Conservation (phyloP, 352 stramenopile genomes). For the Pilasporangium apinafurcum region DNA sequence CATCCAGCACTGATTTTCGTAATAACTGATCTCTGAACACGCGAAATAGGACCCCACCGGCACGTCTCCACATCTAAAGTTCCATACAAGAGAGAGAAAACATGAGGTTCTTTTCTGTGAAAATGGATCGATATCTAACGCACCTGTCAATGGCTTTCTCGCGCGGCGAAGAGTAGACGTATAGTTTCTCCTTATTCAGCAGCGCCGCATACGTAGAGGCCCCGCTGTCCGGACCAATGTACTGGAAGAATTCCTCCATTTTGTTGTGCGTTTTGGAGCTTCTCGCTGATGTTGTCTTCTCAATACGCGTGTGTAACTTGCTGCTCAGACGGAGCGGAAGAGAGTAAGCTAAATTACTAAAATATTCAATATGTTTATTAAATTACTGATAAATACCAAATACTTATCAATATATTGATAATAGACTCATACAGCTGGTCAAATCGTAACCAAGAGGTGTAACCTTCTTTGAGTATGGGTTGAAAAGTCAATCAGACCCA, state of each 20-base stretch:
- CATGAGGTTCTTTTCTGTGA: background rate
- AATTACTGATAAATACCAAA: too few relatives aligned
- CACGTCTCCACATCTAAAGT: conserved; percentile 41
- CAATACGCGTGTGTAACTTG: too few relatives aligned
- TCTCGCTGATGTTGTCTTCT: too few relatives aligned
- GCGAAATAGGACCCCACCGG: conserved; percentile 61
- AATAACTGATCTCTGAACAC: conserved; percentile 41
- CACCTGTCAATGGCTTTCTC: conserved; percentile 51
- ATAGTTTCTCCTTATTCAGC: conserved; percentile 39
- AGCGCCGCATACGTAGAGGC: conserved; percentile 10
- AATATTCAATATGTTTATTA: too few relatives aligned
- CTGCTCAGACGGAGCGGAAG: too few relatives aligned
- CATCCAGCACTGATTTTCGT: conserved; percentile 63
- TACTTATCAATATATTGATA: too few relatives aligned
- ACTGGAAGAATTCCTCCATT: conserved; percentile 81
- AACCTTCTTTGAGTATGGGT: too few relatives aligned
- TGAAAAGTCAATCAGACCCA: too few relatives aligned
- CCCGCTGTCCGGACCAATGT: conserved; percentile 29
- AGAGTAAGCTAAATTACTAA: too few relatives aligned
- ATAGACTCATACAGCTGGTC: too few relatives aligned
- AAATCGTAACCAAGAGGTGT: too few relatives aligned
- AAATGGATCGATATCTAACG: conserved; percentile 1
- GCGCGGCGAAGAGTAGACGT: conserved; percentile 54
- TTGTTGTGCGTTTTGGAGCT: too few relatives aligned
- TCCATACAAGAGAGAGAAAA: background rate